Percentiles rank a stretch among this genome's conserved stretches.
These are phyloP conservation scores for Fusarium virguliforme DNA, from an alignment of 2,329 filamentous ascomycete genomes.

Conservation along the genomic window DNA sequence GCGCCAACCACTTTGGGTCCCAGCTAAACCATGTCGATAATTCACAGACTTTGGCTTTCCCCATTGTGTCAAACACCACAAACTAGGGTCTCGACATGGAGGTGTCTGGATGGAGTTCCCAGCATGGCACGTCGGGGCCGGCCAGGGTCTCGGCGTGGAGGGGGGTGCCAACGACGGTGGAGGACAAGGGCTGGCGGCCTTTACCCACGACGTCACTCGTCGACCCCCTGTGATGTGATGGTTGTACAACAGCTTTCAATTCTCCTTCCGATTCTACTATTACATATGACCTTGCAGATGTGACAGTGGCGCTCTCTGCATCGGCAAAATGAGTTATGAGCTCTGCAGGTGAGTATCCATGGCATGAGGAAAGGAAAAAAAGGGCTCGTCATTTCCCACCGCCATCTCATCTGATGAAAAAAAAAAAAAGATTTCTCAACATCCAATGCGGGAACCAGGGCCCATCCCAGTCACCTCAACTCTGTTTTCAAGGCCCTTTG, in stretches of 20 bases:
- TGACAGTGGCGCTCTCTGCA: constrained; percentile 14
- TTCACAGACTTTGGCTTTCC: constrained; percentile 28
- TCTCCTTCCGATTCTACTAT: constrained; percentile 5
- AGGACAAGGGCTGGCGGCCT: constrained; percentile 13
- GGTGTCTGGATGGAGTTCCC: constrained; percentile 39
- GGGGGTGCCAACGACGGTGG: constrained; percentile 18
- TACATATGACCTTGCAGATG: constrained; percentile 15
- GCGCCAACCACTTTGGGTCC: constrained; percentile 37
- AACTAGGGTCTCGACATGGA: constrained; percentile 33
- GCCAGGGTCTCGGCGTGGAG: constrained; percentile 22
- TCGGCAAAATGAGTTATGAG: constrained; percentile 18
- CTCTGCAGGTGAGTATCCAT: constrained; percentile 4
- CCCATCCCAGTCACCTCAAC: constrained; percentile 1
- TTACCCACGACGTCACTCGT: constrained; percentile 28
- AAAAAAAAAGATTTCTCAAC: not conserved
- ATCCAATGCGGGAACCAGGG: constrained; percentile 15
- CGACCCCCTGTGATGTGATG: constrained; percentile 6
- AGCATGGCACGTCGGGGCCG: constrained; percentile 13
- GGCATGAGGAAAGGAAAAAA: constrained; percentile 13
- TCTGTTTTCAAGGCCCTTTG: constrained; percentile 8
- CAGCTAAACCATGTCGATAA: constrained; percentile 37
- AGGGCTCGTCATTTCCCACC: constrained; percentile 14
- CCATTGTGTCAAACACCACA: constrained; percentile 31
- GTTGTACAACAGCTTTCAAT: constrained; percentile 14
- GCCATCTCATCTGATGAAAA: constrained; percentile 29